These are phyloP conservation scores for Clarireedia sp. DNA, from an alignment of 2,329 filamentous ascomycete species.

Conservation along the genomic window DNA sequence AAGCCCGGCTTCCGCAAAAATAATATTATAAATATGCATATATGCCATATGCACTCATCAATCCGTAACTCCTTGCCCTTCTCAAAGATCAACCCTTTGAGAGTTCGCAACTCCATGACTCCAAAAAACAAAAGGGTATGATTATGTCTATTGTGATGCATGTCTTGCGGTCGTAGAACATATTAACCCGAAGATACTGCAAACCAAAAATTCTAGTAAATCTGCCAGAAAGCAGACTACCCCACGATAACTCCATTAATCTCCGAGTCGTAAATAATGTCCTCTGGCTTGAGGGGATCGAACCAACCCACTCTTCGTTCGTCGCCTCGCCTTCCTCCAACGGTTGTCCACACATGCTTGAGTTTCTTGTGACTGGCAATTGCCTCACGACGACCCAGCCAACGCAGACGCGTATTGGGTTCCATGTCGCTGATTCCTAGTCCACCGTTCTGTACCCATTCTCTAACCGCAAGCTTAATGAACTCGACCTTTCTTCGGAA, in stretches of 20 bases:
- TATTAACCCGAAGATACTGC: neutral
- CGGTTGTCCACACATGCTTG: slow-evolving; percentile 62
- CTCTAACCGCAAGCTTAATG: slow-evolving; percentile 56
- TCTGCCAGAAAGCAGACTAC: slow-evolving; percentile 1
- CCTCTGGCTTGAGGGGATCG: slow-evolving; percentile 27
- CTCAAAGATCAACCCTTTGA: no score
- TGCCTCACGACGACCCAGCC: slow-evolving; percentile 51
- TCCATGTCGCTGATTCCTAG: slow-evolving; percentile 59
- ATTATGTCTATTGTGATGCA: neutral
- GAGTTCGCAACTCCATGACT: no score
- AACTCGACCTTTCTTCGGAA: slow-evolving; percentile 69
- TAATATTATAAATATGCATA: no score
- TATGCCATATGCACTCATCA: no score
- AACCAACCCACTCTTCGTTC: slow-evolving; percentile 30
- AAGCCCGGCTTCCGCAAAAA: no score
- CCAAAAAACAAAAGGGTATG: neutral
- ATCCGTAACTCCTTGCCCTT: no score
- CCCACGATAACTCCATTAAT: slow-evolving; percentile 10
- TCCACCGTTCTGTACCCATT: slow-evolving; percentile 64
- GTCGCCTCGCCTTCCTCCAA: slow-evolving; percentile 56
- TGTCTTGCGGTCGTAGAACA: neutral
- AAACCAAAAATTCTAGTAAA: neutral
- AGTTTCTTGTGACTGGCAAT: slow-evolving; percentile 42
- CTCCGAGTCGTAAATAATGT: slow-evolving; percentile 26
- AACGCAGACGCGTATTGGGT: slow-evolving; percentile 43